A percentile compares a stretch with the other conserved stretches of the same genome.
Evolutionary conservation across 164 flowering plant genomes (phyloP).

Genomic region (Euptelea pleiosperma): DNA sequence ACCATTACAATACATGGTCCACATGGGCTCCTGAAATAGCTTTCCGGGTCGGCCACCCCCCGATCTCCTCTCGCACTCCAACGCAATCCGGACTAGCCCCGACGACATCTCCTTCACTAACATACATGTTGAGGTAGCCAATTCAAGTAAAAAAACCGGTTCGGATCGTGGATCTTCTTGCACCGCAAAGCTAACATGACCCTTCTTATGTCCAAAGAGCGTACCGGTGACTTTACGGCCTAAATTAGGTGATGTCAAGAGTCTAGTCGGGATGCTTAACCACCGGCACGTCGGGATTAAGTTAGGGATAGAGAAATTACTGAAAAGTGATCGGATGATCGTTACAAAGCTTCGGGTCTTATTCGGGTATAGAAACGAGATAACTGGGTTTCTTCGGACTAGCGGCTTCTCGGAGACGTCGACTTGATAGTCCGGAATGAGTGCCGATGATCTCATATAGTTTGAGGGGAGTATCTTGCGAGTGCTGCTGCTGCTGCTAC

Average conservation of each 20-base stretch:
- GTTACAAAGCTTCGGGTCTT: conserved; percentile 9
- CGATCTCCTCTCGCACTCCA: conserved; percentile 59
- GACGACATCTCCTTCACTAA: conserved; percentile 87
- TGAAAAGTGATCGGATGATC: conserved; percentile 43
- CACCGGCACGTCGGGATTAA: conserved; percentile 20
- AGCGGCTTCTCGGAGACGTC: conserved; percentile 26
- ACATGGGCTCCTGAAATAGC: conserved; percentile 60
- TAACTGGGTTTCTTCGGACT: conserved; percentile 6
- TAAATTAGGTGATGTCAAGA: conserved; percentile 40
- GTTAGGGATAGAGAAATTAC: conserved; percentile 16
- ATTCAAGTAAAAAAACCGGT: conserved; percentile 63
- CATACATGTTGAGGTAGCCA: conserved; percentile 62
- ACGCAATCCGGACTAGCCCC: conserved; percentile 76
- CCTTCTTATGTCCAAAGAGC: conserved; percentile 74
- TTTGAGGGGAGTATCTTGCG: conserved; percentile 41
- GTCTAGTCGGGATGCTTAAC: conserved; percentile 34
- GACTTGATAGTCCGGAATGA: conserved; percentile 7
- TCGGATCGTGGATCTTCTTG: conserved; percentile 65
- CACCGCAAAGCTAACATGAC: conserved; percentile 78
- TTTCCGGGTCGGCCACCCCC: conserved; percentile 19
- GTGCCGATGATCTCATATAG: conserved; percentile 25
- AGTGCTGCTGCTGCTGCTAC: conserved; percentile 28
- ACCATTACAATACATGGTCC: conserved; percentile 94
- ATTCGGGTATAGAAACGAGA: conserved; percentile 4
- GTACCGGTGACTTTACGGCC: conserved; percentile 81